Conservation (phyloP, 1,139 yeast genomes). For the Magnusiomyces clavatus region DNA sequence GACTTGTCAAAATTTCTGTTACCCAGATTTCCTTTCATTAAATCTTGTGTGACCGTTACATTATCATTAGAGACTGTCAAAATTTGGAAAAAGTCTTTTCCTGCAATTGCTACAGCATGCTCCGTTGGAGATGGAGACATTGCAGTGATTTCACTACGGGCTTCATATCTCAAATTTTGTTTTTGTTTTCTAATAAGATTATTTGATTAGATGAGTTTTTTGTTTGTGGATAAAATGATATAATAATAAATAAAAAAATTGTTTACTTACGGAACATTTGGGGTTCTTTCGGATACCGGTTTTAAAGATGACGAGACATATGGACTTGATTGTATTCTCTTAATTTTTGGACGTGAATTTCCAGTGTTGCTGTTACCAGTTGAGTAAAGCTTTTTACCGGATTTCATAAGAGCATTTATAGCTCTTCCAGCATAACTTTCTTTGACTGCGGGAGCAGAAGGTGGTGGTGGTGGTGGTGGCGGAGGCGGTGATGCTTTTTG, state of each 20-base stretch:
- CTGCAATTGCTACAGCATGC: constrained; percentile 27
- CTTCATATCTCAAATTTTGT: constrained; percentile 13
- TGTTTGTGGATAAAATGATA: not conserved
- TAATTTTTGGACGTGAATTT: too few species aligned
- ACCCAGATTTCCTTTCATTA: constrained; percentile 18
- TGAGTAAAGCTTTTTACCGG: too few species aligned
- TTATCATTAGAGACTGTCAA: constrained; percentile 20
- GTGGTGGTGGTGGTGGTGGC: too few species aligned
- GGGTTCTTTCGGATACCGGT: not conserved
- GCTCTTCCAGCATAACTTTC: too few species aligned
- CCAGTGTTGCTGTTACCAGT: too few species aligned
- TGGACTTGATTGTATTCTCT: too few species aligned
- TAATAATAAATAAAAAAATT: not conserved
- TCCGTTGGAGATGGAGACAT: constrained; percentile 27
- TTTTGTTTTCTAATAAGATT: constrained; percentile 4
- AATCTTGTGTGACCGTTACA: constrained; percentile 17
- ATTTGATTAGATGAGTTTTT: not conserved
- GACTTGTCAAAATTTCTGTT: constrained; percentile 24
- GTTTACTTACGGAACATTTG: not conserved
- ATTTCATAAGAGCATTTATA: too few species aligned
- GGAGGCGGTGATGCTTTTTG: too few species aligned
- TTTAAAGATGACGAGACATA: not conserved
- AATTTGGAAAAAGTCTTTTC: constrained; percentile 29
- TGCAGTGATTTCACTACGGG: constrained; percentile 26
- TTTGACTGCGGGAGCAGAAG: too few species aligned